Evolutionary conservation across 345 rosid genomes (phyloP), one percentile per base, ranked within the genome.

Genomic region (Aquilaria malaccensis): DNA sequence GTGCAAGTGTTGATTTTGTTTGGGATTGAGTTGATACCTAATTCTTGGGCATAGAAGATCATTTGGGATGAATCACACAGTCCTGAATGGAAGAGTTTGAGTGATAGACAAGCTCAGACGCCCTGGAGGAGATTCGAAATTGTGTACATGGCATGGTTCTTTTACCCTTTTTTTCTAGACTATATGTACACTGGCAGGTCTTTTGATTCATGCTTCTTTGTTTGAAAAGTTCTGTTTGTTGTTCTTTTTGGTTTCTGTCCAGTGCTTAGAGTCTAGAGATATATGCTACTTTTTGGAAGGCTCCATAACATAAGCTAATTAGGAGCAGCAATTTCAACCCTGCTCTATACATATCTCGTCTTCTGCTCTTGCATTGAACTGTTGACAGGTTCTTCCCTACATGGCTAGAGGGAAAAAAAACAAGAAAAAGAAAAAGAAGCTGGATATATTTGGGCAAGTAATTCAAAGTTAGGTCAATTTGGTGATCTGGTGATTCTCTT

Each of bases 181-280:
- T 67, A 71, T 76, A 66, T 56, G 62, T 67, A 49, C 45, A 67
- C 46, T 49, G 81, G 75, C 63, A 77, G 72, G 83, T 84, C 75
- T 81, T 76, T 74, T 80, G 54, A 78, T 82, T 83, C 84, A 67
- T 75, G 73, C 73, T 78, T 75, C 66, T 65, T 55, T 67, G 70
- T 58, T 77, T 75, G 72, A 62, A 63, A 58, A 60, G 64, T 72
- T 61, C 53, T 33, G 32, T 48, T 61, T 31, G 43, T 9, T 37
- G 32, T 31, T 54, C 48, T 54, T 62, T 67, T 49, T 67, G 70
- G 69, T 72, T 67, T 50, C 65, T 77, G 78, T 81, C 72, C 80
- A 76, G 82, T 72, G 79, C 76, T 77, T 67, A 75, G 79, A 55
- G 76, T 22, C 22, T 22, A 22, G 22, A 22, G 22, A 22, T 22